Conservation (phyloP, 1,139 yeast species). For the Suhomyces bribrorum region DNA sequence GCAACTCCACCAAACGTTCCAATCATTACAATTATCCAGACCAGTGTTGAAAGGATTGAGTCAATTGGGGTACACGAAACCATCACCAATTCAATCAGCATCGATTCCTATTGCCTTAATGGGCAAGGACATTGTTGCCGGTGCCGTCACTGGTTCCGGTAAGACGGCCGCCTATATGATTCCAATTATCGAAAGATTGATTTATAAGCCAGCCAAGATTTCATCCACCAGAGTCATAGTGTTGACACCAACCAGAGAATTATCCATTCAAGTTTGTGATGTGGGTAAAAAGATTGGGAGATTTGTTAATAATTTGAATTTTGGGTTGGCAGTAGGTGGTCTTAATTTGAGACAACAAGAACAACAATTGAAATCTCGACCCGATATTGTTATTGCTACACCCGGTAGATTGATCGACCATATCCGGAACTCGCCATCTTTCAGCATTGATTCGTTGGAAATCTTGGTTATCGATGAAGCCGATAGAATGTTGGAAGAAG, state of each 20-base stretch:
- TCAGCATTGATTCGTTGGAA: conserved; percentile 87
- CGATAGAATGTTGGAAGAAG: conserved; percentile 98
- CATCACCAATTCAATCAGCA: conserved; percentile 93
- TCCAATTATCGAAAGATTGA: conserved; percentile 88
- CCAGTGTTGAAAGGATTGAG: conserved; percentile 85
- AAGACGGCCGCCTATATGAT: conserved; percentile 98
- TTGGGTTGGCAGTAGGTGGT: conserved; percentile 98
- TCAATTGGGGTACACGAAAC: conserved; percentile 76
- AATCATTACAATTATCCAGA: conserved; percentile 77
- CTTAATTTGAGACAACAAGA: conserved; percentile 92
- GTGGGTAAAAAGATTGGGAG: conserved; percentile 86
- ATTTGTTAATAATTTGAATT: conserved; percentile 70
- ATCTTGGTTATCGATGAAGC: conserved; percentile 95
- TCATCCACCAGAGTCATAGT: conserved; percentile 90
- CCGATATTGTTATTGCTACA: conserved; percentile 95
- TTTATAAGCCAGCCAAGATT: conserved; percentile 82
- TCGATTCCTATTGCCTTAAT: conserved; percentile 89
- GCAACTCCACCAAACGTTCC: conserved; percentile 63
- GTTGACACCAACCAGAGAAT: conserved; percentile 93
- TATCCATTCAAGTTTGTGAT: conserved; percentile 93
- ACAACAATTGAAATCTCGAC: conserved; percentile 85
- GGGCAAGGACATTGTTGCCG: conserved; percentile 97
- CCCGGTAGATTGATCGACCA: conserved; percentile 98
- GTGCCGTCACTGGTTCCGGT: conserved; percentile 99
- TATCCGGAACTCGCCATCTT: conserved; percentile 90